Evolutionary conservation across 2,329 filamentous ascomycete species (phyloP), one percentile per base, ranked within the genome.

Genomic region (Xylaria sp.): DNA sequence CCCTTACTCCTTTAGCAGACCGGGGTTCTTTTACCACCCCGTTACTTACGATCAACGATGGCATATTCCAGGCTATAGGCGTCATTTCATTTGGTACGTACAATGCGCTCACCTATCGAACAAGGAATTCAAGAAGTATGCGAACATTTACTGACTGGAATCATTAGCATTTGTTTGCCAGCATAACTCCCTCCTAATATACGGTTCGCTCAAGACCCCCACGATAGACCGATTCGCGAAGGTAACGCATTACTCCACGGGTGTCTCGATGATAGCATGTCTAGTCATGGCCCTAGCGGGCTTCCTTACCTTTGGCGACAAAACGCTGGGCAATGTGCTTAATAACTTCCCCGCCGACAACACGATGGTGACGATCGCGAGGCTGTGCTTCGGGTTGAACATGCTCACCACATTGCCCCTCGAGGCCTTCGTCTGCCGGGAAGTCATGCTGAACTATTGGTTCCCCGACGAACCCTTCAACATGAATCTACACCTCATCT

Each of bases 321-420:
- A 91, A 76, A 99, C 96, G 3, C 86, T 94, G 74, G 96, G 96
- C 78, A 99, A 99, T 80, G 94, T 99, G 62, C 90, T 99, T 76
- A 99, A 99, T 85, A 99, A 99, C 83, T 98, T 99, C 78, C 92
- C 94, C 1, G 86, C 90, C 23, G 90, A 97, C 81, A 98, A 97
- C 81, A 86, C 91, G 75, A 91, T 98, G 89, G 94, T 98, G 78
- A 98, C 98, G 81, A 87, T 99, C 67, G 96, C 96, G 25, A 91
- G 96, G 63, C 87, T 99, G 60, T 98, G 94, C 82, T 98, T 99
- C 78, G 96, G 96, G 1, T 88, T 99, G 73, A 99, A 99, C 85
- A 99, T 99, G 96, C 89, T 99, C 76, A 98, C 96, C 15, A 98
- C 96, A 1, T 85, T 99, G 44, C 96, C 96, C 0, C 90, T 99